phyloP scores from a whole-genome alignment of 352 stramenopile species.

The Phytophthora podocarpi region DNA sequence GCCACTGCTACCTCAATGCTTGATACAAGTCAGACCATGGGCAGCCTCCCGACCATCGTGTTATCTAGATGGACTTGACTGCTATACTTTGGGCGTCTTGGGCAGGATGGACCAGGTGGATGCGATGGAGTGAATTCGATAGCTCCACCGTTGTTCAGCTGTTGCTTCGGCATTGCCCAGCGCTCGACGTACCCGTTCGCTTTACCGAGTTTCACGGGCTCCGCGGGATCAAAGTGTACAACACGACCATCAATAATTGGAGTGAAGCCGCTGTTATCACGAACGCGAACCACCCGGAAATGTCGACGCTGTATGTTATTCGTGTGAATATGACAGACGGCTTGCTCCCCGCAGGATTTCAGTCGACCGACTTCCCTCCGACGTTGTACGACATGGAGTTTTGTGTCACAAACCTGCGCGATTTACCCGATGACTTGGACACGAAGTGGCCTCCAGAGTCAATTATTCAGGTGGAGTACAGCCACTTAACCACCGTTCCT shows the following conservation, averaged over 20 bases:
- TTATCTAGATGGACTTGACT: conserved; percentile 39
- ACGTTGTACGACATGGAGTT: conserved; percentile 43
- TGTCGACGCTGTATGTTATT: conserved; percentile 36
- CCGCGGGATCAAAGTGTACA: conserved; percentile 41
- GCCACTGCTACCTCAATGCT: conserved; percentile 15
- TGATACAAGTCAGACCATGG: conserved; percentile 37
- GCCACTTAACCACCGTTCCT: conserved; percentile 18
- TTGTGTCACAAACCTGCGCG: conserved; percentile 34
- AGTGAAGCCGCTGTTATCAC: conserved; percentile 22
- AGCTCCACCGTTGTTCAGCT: conserved; percentile 25
- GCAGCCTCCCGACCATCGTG: conserved; percentile 24
- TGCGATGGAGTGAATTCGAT: conserved; percentile 30
- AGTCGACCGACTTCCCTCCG: conserved; percentile 33
- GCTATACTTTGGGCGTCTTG: conserved; percentile 8
- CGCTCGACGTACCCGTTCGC: conserved; percentile 17
- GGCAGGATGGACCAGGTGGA: conserved; percentile 20
- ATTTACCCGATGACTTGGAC: conserved; percentile 36
- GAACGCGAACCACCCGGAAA: conserved; percentile 14
- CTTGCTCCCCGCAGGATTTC: conserved; percentile 33
- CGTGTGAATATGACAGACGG: conserved; percentile 24
- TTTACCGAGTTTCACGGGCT: conserved; percentile 28
- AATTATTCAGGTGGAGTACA: conserved; percentile 28
- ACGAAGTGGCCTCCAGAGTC: conserved; percentile 29
- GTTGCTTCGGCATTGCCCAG: conserved; percentile 35
- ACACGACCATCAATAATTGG: conserved; percentile 39